Conservation (phyloP, 2,329 filamentous ascomycete genomes). For the Arthrobotrys musiformis region DNA sequence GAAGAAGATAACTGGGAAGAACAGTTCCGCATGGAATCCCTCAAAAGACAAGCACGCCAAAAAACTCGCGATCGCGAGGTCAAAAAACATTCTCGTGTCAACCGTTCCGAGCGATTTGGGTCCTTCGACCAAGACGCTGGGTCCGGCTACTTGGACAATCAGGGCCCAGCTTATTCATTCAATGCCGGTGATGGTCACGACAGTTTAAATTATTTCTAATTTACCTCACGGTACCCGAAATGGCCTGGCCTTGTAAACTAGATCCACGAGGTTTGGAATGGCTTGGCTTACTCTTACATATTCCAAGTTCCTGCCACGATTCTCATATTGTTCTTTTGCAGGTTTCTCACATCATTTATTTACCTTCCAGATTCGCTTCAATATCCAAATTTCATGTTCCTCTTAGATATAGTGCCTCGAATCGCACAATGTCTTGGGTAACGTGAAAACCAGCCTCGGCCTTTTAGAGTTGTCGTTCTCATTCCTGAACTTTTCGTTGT, state of each 20-base stretch:
- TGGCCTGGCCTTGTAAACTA: too few relatives aligned
- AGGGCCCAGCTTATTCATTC: conserved; percentile 46
- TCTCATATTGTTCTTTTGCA: conserved; percentile 21
- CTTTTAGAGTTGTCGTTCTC: neutral
- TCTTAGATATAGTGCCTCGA: conserved; percentile 8
- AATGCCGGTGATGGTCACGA: conserved; percentile 34
- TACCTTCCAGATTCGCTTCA: neutral
- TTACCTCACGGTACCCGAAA: conserved; percentile 19
- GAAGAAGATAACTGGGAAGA: conserved; percentile 55
- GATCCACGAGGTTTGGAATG: too few relatives aligned
- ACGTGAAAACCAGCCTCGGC: too few relatives aligned
- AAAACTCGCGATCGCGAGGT: conserved; percentile 51
- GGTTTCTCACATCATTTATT: neutral
- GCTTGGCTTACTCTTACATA: conserved; percentile 15
- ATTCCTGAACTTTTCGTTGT: conserved; percentile 16
- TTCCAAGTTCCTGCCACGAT: neutral
- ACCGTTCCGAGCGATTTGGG: conserved; percentile 34
- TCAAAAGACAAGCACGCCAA: conserved; percentile 53
- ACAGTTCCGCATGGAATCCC: conserved; percentile 47
- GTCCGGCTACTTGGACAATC: conserved; percentile 37
- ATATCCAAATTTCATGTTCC: neutral
- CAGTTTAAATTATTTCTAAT: conserved; percentile 46
- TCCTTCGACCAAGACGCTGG: conserved; percentile 47
- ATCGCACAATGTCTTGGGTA: conserved; percentile 5
- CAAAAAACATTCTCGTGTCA: conserved; percentile 35